Evolutionary conservation across 1,284 basidiomycete genomes (phyloP).

Genomic region (Boletellus dicymbophilus): DNA sequence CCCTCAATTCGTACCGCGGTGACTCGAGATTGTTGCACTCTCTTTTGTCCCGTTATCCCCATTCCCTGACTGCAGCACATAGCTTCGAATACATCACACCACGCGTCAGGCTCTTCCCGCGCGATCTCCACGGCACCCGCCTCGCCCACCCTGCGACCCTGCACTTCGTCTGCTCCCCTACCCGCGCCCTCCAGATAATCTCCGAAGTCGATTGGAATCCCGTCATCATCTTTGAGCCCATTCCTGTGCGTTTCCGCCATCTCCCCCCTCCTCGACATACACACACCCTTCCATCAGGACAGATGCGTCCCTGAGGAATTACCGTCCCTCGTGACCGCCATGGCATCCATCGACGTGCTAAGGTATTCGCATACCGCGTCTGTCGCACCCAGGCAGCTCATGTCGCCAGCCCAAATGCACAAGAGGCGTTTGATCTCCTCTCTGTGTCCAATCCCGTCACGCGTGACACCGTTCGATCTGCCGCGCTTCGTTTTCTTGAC

Average conservation of each 20-base stretch:
- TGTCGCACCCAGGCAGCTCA: constrained; percentile 2
- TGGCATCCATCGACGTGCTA: constrained; percentile 63
- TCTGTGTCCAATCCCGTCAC: constrained; percentile 53
- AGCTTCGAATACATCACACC: constrained; percentile 86
- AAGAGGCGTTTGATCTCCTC: constrained; percentile 70
- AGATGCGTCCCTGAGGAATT: constrained; percentile 81
- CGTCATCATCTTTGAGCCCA: constrained; percentile 80
- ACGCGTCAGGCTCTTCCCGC: constrained; percentile 69
- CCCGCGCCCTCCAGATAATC: constrained; percentile 69
- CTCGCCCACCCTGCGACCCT: constrained; percentile 60
- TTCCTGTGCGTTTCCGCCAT: constrained; percentile 58
- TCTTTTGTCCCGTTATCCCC: constrained; percentile 5
- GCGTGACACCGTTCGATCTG: constrained; percentile 56
- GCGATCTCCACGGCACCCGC: constrained; percentile 60
- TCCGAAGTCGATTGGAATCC: constrained; percentile 72
- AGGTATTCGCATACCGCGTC: constrained; percentile 47
- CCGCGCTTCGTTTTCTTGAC: constrained; percentile 57
- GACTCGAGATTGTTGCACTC: constrained; percentile 62
- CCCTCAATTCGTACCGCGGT: constrained; percentile 78
- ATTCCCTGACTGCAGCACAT: constrained; percentile 18
- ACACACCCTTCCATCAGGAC: constrained; percentile 49
- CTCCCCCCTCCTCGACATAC: background rate
- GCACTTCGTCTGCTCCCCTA: constrained; percentile 87
- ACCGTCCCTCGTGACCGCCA: constrained; percentile 61
- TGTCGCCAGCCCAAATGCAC: constrained; percentile 68